These are phyloP conservation scores for Lenwebbia sp. DNA, from an alignment of 345 rosid genomes.

Conservation along the genomic window DNA sequence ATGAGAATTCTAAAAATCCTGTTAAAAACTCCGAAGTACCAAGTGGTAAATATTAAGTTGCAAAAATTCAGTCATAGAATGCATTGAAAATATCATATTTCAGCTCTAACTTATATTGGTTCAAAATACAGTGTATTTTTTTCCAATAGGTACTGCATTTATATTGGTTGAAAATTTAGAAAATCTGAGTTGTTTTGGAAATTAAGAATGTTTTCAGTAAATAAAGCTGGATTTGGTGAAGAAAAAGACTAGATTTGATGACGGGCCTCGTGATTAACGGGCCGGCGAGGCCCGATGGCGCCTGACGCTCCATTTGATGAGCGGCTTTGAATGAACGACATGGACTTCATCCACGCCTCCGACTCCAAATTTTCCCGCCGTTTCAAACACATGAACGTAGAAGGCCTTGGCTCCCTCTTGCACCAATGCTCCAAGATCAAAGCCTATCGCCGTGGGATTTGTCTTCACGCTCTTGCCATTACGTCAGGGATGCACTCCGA, in stretches of 20 bases:
- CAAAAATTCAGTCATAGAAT: neutral
- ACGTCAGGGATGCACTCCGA: slow-evolving; percentile 28
- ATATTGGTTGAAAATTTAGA: no score
- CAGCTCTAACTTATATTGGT: neutral
- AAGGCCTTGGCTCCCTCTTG: slow-evolving; percentile 24
- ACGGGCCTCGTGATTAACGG: neutral
- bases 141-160: neutral
- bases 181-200: neutral
- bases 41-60: neutral
- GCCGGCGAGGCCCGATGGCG: neutral
- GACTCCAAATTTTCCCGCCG: neutral
- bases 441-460: slow-evolving; percentile 24
- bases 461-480: slow-evolving; percentile 33
- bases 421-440: slow-evolving; percentile 38
- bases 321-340: neutral
- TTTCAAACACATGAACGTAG: slow-evolving; percentile 7
- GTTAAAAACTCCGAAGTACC: neutral
- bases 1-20: neutral
- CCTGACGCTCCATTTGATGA: no score
- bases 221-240: neutral
- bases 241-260: neutral
- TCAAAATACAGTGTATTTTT: neutral
- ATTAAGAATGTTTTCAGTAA: neutral
- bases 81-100: neutral
- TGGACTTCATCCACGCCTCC: neutral